Base-by-base conservation (phyloP, 2,329 filamentous ascomycete species). In the Dothiorella sarmentorum region DNA sequence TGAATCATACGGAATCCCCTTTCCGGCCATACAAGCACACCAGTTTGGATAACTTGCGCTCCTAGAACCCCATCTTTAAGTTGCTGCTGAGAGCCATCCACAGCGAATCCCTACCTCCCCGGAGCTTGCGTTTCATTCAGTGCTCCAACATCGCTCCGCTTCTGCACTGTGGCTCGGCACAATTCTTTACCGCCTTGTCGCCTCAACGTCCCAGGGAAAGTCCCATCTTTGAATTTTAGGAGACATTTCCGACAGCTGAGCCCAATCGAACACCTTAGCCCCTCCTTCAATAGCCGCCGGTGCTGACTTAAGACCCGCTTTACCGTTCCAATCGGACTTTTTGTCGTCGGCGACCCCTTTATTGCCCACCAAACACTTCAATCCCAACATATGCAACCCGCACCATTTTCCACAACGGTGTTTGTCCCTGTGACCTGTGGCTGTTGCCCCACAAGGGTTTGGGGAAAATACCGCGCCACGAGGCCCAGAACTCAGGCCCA, bases 1-100 rank as follows among this genome's bases (percentile, higher is more conserved):
- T 53, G 35, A 40, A 53, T 53, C 33, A 53, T 40, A 40, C 49
- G 35, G 49, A 35, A 53, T 26, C 49, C 49, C 49, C 49, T 53
- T 52, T 53, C 49, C 49, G 49, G 35, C 22, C 49, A 40, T 29
- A 40, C 24, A 33, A 53, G 20, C 35, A 26, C 49, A 29, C 24
- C 49, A 18, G 2, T 29, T 9, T 29, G n/a, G 35, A 40, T 40
- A 29, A 11, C 35, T 29, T 37, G 7, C 20, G 29, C 35, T n/a
- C 22, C 20, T 29, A 18, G 24, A n/a, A 40, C n/a, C 4, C 3
- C 33, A 11, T 20, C n/a, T 29, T 40, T 7, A 10, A n/a, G n/a
- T 10, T 17, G 20, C n/a, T 9, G n/a, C 4, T 7, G 3, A 15
- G 6, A 4, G 3, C 31, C n/a, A 18, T 10, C 11, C 3, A 4